Conservation (phyloP, 208 protist species). For the Acanthamoeba triangularis region DNA sequence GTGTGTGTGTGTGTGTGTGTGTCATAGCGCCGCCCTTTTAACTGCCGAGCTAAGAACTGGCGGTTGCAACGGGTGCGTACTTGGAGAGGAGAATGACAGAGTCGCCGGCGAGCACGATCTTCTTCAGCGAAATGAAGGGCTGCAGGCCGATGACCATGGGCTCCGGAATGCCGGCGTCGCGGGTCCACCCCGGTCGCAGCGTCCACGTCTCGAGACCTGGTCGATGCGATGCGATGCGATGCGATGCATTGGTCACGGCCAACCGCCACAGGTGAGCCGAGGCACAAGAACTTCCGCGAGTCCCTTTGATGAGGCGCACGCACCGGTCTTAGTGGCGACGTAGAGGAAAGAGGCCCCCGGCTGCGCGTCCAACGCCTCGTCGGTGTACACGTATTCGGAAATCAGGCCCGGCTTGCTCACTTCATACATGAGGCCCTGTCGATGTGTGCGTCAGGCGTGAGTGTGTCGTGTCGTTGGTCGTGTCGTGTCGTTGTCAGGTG, state of each 20-base stretch:
- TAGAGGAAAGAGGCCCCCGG: conserved; percentile 30
- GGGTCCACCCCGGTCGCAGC: conserved; percentile 29
- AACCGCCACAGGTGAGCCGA: neutral
- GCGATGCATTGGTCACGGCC: neutral
- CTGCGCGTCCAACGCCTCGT: conserved; percentile 34
- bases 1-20: neutral
- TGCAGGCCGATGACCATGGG: conserved; percentile 55
- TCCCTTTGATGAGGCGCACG: neutral
- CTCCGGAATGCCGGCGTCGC: neutral
- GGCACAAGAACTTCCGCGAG: neutral
- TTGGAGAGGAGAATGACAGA: conserved; percentile 59
- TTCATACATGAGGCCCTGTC: conserved; percentile 26
- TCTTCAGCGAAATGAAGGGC: conserved; percentile 63
- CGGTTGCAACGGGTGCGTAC: neutral
- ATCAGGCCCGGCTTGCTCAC: conserved; percentile 34
- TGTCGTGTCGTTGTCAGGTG: too few relatives aligned
- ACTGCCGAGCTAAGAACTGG: neutral
- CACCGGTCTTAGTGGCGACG: conserved; percentile 30
- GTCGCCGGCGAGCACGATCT: conserved; percentile 28
- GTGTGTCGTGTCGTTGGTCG: too few relatives aligned
- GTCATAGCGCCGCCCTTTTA: neutral
- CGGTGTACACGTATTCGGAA: conserved; percentile 21
- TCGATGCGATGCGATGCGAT: too few relatives aligned
- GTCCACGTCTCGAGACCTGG: conserved; percentile 58
- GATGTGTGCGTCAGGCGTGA: too few relatives aligned